Conservation (phyloP, 169 alveolate species). For the Cryptosporidium canis region DNA sequence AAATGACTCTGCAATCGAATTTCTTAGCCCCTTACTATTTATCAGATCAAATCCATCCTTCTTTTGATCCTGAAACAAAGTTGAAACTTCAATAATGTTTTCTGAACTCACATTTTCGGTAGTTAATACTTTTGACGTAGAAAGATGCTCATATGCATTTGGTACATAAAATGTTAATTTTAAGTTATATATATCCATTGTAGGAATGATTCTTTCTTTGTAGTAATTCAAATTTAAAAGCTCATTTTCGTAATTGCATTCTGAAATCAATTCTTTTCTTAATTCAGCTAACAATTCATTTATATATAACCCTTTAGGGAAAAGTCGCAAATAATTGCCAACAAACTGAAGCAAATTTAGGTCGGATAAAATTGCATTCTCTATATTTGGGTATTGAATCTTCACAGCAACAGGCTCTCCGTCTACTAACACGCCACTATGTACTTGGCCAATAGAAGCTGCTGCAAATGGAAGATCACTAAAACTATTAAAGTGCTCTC, state of each 20-base stretch:
- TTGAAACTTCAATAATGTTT: background rate
- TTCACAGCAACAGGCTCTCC: constrained; percentile 76
- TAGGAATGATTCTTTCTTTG: constrained; percentile 18
- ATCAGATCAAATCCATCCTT: constrained; percentile 23
- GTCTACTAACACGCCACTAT: constrained; percentile 68
- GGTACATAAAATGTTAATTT: constrained; percentile 67
- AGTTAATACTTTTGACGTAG: constrained; percentile 73
- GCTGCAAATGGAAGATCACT: constrained; percentile 75
- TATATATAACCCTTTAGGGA: constrained; percentile 79
- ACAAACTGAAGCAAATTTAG: constrained; percentile 70
- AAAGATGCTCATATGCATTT: background rate
- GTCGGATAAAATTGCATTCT: constrained; percentile 72
- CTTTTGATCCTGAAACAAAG: constrained; percentile 62
- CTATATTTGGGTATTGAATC: constrained; percentile 75
- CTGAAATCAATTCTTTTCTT: constrained; percentile 77
- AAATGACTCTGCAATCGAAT: constrained; percentile 83
- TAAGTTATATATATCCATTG: constrained; percentile 49
- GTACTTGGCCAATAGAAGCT: constrained; percentile 79
- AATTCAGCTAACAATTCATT: constrained; percentile 76
- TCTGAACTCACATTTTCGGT: constrained; percentile 34
- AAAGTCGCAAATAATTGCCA: background rate
- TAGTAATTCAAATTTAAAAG: constrained; percentile 64
- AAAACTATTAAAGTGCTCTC: constrained; percentile 58
- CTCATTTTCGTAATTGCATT: constrained; percentile 79
- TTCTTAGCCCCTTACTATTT: constrained; percentile 74